Evolutionary conservation across 2,329 filamentous ascomycete species (phyloP).

Genomic region (Nothopassalora personata): DNA sequence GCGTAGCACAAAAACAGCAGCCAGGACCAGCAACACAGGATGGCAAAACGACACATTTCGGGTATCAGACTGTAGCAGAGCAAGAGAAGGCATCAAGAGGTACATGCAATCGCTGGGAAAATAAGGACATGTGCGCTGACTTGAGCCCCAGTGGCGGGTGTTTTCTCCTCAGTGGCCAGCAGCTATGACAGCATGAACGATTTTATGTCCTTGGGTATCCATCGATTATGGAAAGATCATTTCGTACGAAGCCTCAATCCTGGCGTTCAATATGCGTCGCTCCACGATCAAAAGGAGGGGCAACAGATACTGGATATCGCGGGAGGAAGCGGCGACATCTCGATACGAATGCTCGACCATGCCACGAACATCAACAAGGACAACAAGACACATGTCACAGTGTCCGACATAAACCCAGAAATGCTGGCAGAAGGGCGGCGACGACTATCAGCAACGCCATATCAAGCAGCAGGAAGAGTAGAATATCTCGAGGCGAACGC

Average conservation of each 20-base stretch:
- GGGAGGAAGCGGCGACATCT: constrained; percentile 94
- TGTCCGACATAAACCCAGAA: constrained; percentile 91
- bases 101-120: constrained; percentile 29
- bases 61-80: constrained; percentile 79
- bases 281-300: constrained; percentile 35
- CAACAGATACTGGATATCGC: constrained; percentile 90
- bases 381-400: constrained; percentile 74
- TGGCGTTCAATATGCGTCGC: constrained; percentile 52
- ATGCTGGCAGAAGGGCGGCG: constrained; percentile 89
- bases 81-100: constrained; percentile 67
- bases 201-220: constrained; percentile 95
- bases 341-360: constrained; percentile 90
- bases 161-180: constrained; percentile 91
- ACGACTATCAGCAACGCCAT: constrained; percentile 61
- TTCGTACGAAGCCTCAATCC: constrained; percentile 91
- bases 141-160: constrained; percentile 60
- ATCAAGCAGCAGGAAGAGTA: constrained; percentile 51
- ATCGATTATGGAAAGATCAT: constrained; percentile 95
- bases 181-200: constrained; percentile 99
- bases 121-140: constrained; percentile 7
- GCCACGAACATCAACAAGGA: constrained; percentile 76
- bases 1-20: constrained; percentile 30
- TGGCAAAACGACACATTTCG: constrained; percentile 76
- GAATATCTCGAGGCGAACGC: constrained; percentile 87
- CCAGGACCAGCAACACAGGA: constrained; percentile 25